Base-by-base conservation (phyloP, 164 flowering plant genomes). In the Nymphaea colorata region DNA sequence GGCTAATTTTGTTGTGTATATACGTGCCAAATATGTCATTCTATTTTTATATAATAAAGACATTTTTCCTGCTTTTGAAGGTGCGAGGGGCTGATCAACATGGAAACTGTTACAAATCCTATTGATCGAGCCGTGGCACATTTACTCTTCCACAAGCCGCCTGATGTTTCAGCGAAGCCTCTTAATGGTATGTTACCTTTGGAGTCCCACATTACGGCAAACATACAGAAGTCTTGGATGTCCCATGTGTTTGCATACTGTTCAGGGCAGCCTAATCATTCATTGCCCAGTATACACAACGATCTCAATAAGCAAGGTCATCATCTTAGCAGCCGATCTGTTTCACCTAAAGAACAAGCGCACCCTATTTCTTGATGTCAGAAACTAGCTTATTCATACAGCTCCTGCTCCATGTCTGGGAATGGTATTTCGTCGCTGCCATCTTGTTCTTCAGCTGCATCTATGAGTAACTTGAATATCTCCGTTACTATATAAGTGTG, bases 71-170 rank as follows among this genome's bases (percentile, higher is more conserved):
- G 7, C 55, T 6, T 47, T 61, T 61, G 71, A 75, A 86, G 96
- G 82, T 77, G 79, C 68, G 42, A 66, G 16, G 84, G 81, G 43
- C 83, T 80, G 65, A 44, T 84, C 76, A 92, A 85, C 70, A 79
- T 87, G 64, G 98, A 92, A 76, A 86, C 94, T 43, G 83, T 82
- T 68, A 92, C 98, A 70, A 92, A 92, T 73, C 93, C 96, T 36
- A 85, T 92, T 42, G 98, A 92, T 69, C 86, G 98, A 59, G 83
- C 96, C 5, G 83, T 92, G 64, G 98, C 96, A 43, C 89, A 86
- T 75, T 72, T 92, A 71, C 81, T 92, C 71, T 92, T 89, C 70
- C 88, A 89, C 76, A 78, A 86, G 75, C 85, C 96, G 36, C 68
- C 79, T 41, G 86, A 83, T 59, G 70, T 81, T 43, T 78, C 82